phyloP scores from a whole-genome alignment of 805 yeast genomes.

The Myxozyma kluyveri region DNA sequence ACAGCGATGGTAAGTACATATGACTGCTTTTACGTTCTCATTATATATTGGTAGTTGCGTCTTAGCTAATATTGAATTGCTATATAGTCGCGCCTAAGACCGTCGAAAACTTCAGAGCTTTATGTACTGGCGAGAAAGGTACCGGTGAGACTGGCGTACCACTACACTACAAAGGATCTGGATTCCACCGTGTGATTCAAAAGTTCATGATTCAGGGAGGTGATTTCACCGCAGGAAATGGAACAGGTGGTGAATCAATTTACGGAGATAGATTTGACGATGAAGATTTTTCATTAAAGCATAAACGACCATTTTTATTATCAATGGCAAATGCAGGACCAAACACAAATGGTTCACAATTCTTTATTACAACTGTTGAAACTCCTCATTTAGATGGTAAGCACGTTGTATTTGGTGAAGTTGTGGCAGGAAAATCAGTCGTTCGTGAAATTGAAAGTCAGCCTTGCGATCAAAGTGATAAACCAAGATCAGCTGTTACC shows the following conservation, averaged over 20 bases:
- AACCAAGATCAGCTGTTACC: slow-evolving; percentile 66
- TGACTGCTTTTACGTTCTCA: slow-evolving; percentile 17
- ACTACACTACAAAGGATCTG: slow-evolving; percentile 65
- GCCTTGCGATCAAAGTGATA: slow-evolving; percentile 63
- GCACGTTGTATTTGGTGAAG: slow-evolving; percentile 94
- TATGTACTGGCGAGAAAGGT: slow-evolving; percentile 88
- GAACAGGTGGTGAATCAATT: slow-evolving; percentile 76
- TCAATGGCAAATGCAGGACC: slow-evolving; percentile 98
- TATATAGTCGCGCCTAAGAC: slow-evolving; percentile 86
- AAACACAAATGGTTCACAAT: slow-evolving; percentile 93
- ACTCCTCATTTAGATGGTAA: slow-evolving; percentile 95
- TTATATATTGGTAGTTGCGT: slow-evolving; percentile 35
- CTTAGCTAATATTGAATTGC: slow-evolving; percentile 82
- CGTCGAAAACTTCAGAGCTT: slow-evolving; percentile 80
- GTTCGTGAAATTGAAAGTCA: slow-evolving; percentile 67
- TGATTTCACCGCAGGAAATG: slow-evolving; percentile 57
- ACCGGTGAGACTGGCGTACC: slow-evolving; percentile 59
- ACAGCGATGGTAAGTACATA: background rate
- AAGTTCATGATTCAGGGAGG: slow-evolving; percentile 88
- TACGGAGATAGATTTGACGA: slow-evolving; percentile 87
- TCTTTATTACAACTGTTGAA: slow-evolving; percentile 85
- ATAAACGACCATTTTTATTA: slow-evolving; percentile 79
- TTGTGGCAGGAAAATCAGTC: slow-evolving; percentile 43
- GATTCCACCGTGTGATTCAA: slow-evolving; percentile 86
- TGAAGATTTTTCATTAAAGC: slow-evolving; percentile 66